Conservation (phyloP, 2,329 filamentous ascomycete genomes). For the Fusarium musae region DNA sequence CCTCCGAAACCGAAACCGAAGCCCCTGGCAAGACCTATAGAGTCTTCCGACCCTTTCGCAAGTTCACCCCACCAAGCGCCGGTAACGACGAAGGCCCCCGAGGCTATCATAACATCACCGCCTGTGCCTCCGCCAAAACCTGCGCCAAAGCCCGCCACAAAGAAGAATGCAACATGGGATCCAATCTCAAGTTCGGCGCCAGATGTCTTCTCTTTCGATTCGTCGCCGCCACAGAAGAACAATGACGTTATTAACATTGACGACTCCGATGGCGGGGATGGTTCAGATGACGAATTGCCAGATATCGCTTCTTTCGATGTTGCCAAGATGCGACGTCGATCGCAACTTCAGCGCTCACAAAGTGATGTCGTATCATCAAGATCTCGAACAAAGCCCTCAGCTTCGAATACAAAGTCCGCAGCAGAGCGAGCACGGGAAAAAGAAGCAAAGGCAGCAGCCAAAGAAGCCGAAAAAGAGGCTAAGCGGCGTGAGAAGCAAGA, state of each 20-base stretch:
- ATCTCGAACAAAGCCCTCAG: slow-evolving; percentile 29
- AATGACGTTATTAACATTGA: slow-evolving; percentile 51
- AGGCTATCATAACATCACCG: slow-evolving; percentile 10
- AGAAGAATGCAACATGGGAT: slow-evolving; percentile 53
- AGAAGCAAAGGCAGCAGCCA: slow-evolving; percentile 58
- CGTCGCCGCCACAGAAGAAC: slow-evolving; percentile 22
- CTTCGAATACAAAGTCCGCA: slow-evolving; percentile 47
- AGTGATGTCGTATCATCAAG: slow-evolving; percentile 45
- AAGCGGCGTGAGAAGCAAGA: slow-evolving; percentile 67
- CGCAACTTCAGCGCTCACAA: slow-evolving; percentile 46
- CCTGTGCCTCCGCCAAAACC: slow-evolving; percentile 1
- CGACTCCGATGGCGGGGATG: slow-evolving; percentile 45
- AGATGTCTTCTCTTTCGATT: slow-evolving; percentile 45
- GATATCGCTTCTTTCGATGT: slow-evolving; percentile 57
- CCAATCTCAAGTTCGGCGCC: slow-evolving; percentile 66
- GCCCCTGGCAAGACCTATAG: background rate
- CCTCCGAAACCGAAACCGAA: background rate
- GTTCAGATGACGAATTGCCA: slow-evolving; percentile 61
- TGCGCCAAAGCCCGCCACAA: background rate
- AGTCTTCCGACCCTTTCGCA: slow-evolving; percentile 39
- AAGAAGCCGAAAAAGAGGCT: slow-evolving; percentile 64
- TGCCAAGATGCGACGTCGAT: slow-evolving; percentile 41
- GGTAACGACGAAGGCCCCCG: slow-evolving; percentile 1
- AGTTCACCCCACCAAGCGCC: slow-evolving; percentile 15
- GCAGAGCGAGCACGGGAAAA: slow-evolving; percentile 55